Conservation (phyloP, 208 protist genomes). For the Acanthamoeba lenticulata region DNA sequence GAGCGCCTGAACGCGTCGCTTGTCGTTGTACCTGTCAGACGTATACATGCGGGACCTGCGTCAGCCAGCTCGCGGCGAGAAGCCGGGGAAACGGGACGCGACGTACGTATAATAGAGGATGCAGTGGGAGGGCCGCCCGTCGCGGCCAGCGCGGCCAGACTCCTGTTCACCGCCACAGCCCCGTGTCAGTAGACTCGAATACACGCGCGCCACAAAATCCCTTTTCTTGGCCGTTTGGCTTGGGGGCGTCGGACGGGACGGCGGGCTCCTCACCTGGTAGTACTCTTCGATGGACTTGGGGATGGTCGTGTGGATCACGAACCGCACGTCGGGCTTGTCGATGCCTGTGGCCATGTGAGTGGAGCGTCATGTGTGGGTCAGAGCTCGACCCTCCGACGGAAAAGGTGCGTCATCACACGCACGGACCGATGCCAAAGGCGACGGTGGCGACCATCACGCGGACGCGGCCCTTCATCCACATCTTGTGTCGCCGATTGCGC, state of each 20-base stretch:
- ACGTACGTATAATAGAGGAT: conserved; percentile 87
- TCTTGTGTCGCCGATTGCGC: background rate
- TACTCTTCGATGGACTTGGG: conserved; percentile 97
- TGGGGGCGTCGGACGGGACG: background rate
- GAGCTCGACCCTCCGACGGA: background rate
- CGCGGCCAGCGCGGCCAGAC: conserved; percentile 42
- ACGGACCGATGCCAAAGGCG: conserved; percentile 55
- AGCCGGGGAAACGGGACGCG: background rate
- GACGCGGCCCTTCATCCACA: conserved; percentile 29
- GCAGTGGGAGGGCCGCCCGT: conserved; percentile 84
- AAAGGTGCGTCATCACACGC: too few species aligned
- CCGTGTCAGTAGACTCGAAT: too few species aligned
- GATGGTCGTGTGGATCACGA: conserved; percentile 95
- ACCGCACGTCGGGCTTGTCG: conserved; percentile 97
- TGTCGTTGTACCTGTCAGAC: conserved; percentile 40
- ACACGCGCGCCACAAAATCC: too few species aligned
- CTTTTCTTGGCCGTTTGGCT: too few species aligned
- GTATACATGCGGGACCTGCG: background rate
- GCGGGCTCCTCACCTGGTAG: conserved; percentile 91
- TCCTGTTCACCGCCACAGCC: too few species aligned
- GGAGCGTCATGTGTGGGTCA: background rate
- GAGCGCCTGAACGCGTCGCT: background rate
- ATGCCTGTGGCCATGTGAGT: conserved; percentile 89
- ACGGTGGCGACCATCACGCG: conserved; percentile 50
- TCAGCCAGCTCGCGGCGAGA: background rate